Evolutionary conservation across 2,329 filamentous ascomycete genomes (phyloP).

Genomic region (Teratosphaeria zuluensis): DNA sequence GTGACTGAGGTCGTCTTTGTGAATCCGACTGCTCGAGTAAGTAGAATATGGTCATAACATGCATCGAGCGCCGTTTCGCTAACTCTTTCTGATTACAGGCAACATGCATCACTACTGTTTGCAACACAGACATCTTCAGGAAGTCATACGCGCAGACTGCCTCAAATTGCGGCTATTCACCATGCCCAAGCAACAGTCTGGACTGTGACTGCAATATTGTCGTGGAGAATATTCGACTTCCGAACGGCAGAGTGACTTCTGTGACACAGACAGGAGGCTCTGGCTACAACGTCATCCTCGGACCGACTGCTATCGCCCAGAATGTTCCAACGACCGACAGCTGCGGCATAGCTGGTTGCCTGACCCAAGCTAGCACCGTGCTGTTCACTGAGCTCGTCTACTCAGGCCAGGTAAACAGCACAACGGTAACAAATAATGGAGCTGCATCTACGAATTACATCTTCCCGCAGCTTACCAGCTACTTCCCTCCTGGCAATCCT

Average conservation of each 20-base stretch:
- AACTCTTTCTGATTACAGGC: neutral
- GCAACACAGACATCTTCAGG: slow-evolving; percentile 13
- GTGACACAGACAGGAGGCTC: slow-evolving; percentile 13
- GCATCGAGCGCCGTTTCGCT: neutral
- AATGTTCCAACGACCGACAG: slow-evolving; percentile 7
- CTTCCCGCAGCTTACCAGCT: slow-evolving; percentile 10
- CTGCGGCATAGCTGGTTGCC: slow-evolving; percentile 5
- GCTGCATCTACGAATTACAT: slow-evolving; percentile 6
- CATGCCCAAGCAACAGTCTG: slow-evolving; percentile 15
- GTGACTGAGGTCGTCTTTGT: slow-evolving; percentile 10
- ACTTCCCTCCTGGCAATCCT: slow-evolving; percentile 13
- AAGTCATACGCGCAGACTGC: slow-evolving; percentile 8
- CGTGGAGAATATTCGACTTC: slow-evolving; percentile 10
- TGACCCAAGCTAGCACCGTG: slow-evolving; percentile 1
- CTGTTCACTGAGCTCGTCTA: slow-evolving; percentile 10
- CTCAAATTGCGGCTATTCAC: slow-evolving; percentile 6
- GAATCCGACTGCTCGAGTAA: slow-evolving; percentile 4
- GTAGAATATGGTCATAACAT: neutral
- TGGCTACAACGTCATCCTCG: slow-evolving; percentile 15
- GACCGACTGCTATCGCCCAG: slow-evolving; percentile 8
- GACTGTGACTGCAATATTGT: slow-evolving; percentile 16
- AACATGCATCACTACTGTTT: slow-evolving; percentile 15
- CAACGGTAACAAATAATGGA: neutral
- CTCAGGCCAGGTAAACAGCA: slow-evolving; percentile 8
- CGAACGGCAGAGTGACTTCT: slow-evolving; percentile 8